phyloP scores from a whole-genome alignment of 495 filamentous ascomycete species.

The Bathelium albidoporum region DNA sequence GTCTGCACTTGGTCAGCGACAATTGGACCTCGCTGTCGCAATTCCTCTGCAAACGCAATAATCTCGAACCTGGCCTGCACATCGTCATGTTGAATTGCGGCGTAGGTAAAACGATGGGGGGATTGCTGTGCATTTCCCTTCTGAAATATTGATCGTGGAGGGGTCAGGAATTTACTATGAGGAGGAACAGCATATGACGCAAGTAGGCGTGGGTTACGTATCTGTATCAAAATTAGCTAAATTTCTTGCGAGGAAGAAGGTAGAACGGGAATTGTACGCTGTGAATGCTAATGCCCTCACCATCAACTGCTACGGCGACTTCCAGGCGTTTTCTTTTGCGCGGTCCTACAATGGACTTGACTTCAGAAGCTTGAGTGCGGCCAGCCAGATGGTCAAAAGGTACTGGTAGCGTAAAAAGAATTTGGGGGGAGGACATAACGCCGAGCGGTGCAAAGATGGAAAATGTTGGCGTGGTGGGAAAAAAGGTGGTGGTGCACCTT shows the following conservation, averaged over 20 bases:
- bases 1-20: background rate
- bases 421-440: constrained; percentile 27
- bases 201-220: constrained; percentile 67
- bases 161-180: constrained; percentile 65
- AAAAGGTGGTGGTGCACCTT: background rate
- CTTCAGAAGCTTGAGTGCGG: constrained; percentile 29
- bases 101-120: constrained; percentile 65
- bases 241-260: background rate
- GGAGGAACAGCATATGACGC: constrained; percentile 81
- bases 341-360: constrained; percentile 57
- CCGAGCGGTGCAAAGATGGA: background rate
- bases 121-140: constrained; percentile 41
- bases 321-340: constrained; percentile 84
- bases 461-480: background rate
- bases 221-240: constrained; percentile 38
- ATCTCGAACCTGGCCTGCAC: background rate
- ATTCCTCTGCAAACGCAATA: background rate
- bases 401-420: constrained; percentile 26
- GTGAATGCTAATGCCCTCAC: constrained; percentile 85
- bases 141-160: constrained; percentile 63
- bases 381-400: constrained; percentile 23
- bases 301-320: constrained; percentile 76
- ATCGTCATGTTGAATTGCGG: constrained; percentile 28
- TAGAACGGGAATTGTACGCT: constrained; percentile 49
- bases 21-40: background rate